phyloP scores from a whole-genome alignment of 2,329 filamentous ascomycete species.

The Colletotrichum scovillei region DNA sequence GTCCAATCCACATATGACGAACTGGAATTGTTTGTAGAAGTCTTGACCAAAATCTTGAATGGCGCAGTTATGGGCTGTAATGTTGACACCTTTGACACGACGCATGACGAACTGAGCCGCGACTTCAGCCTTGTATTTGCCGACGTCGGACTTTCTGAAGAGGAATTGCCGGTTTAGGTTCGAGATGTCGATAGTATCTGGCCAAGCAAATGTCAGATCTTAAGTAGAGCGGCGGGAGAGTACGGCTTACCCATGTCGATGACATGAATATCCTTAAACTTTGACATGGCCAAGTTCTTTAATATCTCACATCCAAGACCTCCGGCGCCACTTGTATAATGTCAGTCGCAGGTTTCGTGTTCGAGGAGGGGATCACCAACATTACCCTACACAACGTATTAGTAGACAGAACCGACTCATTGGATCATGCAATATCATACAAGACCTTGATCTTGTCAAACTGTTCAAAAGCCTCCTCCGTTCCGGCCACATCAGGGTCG shows the following conservation, averaged over 20 bases:
- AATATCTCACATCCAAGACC: constrained; percentile 96
- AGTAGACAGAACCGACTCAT: constrained; percentile 16
- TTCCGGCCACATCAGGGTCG: constrained; percentile 66
- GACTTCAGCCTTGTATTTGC: constrained; percentile 92
- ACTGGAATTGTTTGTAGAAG: constrained; percentile 97
- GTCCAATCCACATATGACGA: constrained; percentile 94
- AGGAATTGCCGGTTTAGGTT: constrained; percentile 98
- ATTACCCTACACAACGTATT: constrained; percentile 57
- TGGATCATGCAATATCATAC: constrained; percentile 56
- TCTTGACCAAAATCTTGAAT: constrained; percentile 97
- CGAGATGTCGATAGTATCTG: constrained; percentile 97
- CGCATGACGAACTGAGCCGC: constrained; percentile 92
- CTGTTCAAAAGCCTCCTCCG: constrained; percentile 63
- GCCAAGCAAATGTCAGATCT: constrained; percentile 12
- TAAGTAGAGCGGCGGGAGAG: not conserved
- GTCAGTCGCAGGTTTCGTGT: constrained; percentile 34
- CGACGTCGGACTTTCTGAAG: constrained; percentile 91
- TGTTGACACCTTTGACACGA: constrained; percentile 89
- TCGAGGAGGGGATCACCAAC: constrained; percentile 48
- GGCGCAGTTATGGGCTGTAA: constrained; percentile 92
- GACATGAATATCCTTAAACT: constrained; percentile 97
- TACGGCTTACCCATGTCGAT: constrained; percentile 90
- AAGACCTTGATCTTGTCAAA: constrained; percentile 81
- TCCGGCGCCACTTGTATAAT: constrained; percentile 80
- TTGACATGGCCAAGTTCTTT: constrained; percentile 94